phyloP scores from a whole-genome alignment of 345 rosid species.

The Bruguiera gymnorhiza region DNA sequence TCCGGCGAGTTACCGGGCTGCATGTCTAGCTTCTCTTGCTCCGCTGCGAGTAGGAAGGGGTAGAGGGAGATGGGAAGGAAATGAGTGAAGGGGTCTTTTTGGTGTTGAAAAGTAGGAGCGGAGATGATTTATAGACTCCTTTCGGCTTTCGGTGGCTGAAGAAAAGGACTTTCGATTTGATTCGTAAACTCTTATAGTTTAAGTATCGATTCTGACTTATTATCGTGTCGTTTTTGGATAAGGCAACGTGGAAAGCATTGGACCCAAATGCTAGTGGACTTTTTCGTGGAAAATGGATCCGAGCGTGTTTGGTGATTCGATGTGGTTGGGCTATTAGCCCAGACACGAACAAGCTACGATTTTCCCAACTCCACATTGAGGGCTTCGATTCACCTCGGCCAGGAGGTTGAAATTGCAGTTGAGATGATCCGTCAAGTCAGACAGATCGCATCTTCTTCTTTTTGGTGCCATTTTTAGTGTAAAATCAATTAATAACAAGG shows the following conservation, averaged over 20 bases:
- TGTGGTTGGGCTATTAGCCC: background rate
- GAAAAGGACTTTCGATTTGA: background rate
- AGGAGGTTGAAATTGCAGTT: too few relatives aligned
- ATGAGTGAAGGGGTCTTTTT: background rate
- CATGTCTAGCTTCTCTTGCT: conserved; percentile 16
- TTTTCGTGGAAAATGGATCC: background rate
- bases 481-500: too few relatives aligned
- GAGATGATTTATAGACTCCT: background rate
- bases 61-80: background rate
- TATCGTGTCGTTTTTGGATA: conserved; percentile 15
- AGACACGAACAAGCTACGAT: too few relatives aligned
- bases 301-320: background rate
- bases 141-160: conserved; percentile 31
- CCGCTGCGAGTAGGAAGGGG: background rate
- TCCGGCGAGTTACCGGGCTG: conserved; percentile 32
- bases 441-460: too few relatives aligned
- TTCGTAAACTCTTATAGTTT: too few relatives aligned
- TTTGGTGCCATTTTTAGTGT: too few relatives aligned
- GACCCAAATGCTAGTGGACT: conserved; percentile 3
- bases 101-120: conserved; percentile 9
- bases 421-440: too few relatives aligned
- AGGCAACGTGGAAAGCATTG: background rate
- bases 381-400: too few relatives aligned
- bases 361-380: too few relatives aligned
- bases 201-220: background rate